Evolutionary conservation across 108 stramenopile genomes (phyloP).

Genomic region (Mediolabrus comicus): DNA sequence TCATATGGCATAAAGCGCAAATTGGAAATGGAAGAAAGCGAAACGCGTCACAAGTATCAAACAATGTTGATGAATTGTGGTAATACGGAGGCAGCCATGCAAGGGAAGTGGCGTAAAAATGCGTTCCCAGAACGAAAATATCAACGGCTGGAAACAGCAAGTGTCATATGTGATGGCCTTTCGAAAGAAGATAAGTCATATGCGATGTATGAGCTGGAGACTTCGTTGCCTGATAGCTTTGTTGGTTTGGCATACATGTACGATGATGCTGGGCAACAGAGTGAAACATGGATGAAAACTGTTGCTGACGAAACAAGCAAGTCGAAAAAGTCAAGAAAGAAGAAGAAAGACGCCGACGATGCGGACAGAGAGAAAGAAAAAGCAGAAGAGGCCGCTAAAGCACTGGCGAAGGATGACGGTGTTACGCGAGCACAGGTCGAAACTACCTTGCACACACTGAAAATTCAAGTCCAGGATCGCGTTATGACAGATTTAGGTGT

Average conservation of each 20-base stretch:
- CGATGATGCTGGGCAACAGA: constrained; percentile 73
- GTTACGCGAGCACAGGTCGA: constrained; percentile 80
- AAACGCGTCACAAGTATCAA: constrained; percentile 57
- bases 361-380: constrained; percentile 39
- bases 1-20: constrained; percentile 55
- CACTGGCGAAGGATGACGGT: constrained; percentile 76
- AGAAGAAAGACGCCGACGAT: constrained; percentile 30
- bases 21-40: constrained; percentile 60
- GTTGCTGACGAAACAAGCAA: constrained; percentile 57
- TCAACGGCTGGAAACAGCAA: constrained; percentile 53
- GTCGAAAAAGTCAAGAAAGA: constrained; percentile 25
- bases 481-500: constrained; percentile 82
- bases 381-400: constrained; percentile 56
- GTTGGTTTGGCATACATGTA: constrained; percentile 80
- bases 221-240: constrained; percentile 72
- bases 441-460: constrained; percentile 64
- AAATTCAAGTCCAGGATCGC: constrained; percentile 78
- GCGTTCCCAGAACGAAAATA: constrained; percentile 84
- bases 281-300: constrained; percentile 90
- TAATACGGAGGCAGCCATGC: constrained; percentile 78
- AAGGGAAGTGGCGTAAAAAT: constrained; percentile 59
- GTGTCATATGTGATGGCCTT: constrained; percentile 79
- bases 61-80: constrained; percentile 36
- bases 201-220: constrained; percentile 76
- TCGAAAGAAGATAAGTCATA: constrained; percentile 74